Base-by-base conservation (phyloP, 371 early-diverging fungal genomes). In the Mucor circinelloides region DNA sequence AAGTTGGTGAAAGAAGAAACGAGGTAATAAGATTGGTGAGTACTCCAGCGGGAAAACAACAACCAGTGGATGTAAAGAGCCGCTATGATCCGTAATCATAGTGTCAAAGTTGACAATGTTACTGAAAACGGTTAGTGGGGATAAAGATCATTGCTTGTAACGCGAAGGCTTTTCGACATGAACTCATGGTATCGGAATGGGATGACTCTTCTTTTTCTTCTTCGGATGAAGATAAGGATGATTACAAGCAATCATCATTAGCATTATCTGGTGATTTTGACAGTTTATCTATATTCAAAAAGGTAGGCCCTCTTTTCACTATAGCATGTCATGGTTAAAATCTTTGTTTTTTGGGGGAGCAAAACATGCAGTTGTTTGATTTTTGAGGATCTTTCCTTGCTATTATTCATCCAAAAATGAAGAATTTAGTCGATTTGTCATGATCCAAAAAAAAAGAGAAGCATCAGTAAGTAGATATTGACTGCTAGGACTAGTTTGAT, bases 101-200 rank as follows among this genome's bases (percentile, higher is more conserved):
- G 64, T 31, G 61, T 79, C 61, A 83, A 83, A 58, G 81, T 88
- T 0, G 88, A 88, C 57, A 71, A 86, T 27, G 80, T 85, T 3
- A 76, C 82, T 2, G 79, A 82, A 34, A 59, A 74, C 25, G 88
- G 0, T 56, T 79, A 30, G 74, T 80, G 7, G 86, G 88, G 88
- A 72, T 86, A 36, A 85, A 85, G 56, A 82, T 86, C 28, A 80
- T 82, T 75, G 84, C 87, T 1, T 72, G 80, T 2, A 82, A 81
- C 58, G 76, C 81, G 19, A 84, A 84, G 62, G 82, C 76, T 2
- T 72, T 84, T 48, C 73, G 85, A 40, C 79, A 79, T 57, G 86
- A 84, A 57, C 64, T 85, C 44, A 78, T 79, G 32, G 85, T 82
- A 3, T 60, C 80, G 9, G 85, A 85, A 56, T 60, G 68, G 48